Conservation (phyloP, 331 rosid genomes). For the Erythrophleum ivorense region DNA sequence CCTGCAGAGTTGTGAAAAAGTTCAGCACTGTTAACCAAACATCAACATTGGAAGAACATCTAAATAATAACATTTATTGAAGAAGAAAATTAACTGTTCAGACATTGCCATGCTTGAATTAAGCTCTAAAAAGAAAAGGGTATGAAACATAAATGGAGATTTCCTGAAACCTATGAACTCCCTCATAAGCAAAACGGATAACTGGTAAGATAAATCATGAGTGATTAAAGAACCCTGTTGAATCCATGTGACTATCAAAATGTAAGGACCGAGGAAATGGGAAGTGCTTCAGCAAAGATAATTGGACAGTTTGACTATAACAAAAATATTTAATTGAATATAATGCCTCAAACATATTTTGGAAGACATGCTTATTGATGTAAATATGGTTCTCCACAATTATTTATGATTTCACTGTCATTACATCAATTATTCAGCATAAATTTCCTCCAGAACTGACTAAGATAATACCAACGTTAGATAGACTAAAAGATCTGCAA, state of each 20-base stretch:
- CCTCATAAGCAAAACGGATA: background rate
- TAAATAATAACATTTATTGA: background rate
- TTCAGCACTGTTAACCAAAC: slow-evolving; percentile 18
- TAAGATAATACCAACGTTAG: background rate
- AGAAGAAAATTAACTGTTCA: slow-evolving; percentile 11
- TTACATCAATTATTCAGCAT: background rate
- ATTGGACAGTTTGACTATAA: background rate
- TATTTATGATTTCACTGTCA: slow-evolving; percentile 7
- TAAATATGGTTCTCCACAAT: slow-evolving; percentile 11
- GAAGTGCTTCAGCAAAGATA: background rate
- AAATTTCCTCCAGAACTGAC: slow-evolving; percentile 2
- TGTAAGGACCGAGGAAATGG: background rate
- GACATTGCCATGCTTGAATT: slow-evolving; percentile 16
- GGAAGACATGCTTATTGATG: slow-evolving; percentile 22
- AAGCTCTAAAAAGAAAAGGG: background rate
- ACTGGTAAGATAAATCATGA: background rate
- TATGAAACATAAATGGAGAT: slow-evolving; percentile 25
- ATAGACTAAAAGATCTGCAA: background rate
- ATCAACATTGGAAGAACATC: slow-evolving; percentile 24
- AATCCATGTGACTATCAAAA: background rate
- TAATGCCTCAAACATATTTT: background rate
- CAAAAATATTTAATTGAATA: background rate
- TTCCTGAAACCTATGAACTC: background rate
- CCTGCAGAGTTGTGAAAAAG: slow-evolving; percentile 51
- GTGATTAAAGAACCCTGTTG: background rate